Evolutionary conservation across 192 early-diverging fungal species (phyloP), one percentile per base, ranked within the genome.

Genomic region (Chytriomyces hyalinus): DNA sequence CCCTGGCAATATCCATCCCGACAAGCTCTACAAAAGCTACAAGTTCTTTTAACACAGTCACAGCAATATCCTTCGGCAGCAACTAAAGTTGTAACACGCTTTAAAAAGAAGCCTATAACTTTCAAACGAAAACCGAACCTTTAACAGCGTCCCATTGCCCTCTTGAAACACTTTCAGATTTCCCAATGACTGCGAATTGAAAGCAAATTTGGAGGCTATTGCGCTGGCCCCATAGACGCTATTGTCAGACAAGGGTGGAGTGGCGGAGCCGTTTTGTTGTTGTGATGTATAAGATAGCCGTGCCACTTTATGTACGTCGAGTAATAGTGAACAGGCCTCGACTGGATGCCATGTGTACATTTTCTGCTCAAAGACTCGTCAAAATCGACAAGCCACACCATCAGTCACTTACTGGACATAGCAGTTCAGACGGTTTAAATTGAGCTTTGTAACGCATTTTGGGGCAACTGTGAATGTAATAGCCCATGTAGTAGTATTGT

Each of bases 401-500:
- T 13, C 28, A 66, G 13, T 36, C 36, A 59, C 63, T 64, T 24
- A 85, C 67, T 26, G 93, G 90, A 73, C 97, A 96, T 13, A 94
- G 81, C 47, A 99, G 82, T 17, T 92, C 90, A 0, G 94, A 93
- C 0, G 96, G 96, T 20, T 89, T 84, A 84, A 92, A 97, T 53
- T 94, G 91, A 6, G 88, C 93, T 80, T 99, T 99, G 53, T 57
- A 57, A 3, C 86, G 84, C 97, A 99, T 99, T 80, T 99, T 98
- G 36, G 79, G 85, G 75, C 96, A 98, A 11, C 85, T 84, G 59
- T 96, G 95, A 57, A 99, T 94, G 78, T 94, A 99, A 81, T 90
- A 97, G 1, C 97, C 97, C 93, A 98, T 93, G 79, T 96, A 96
- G 80, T 99, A 99, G 82, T 91, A 95, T 49, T 85, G 69, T 20